Evolutionary conservation across 2,329 filamentous ascomycete species (phyloP).

Genomic region (Aspergillus pseudonomiae): DNA sequence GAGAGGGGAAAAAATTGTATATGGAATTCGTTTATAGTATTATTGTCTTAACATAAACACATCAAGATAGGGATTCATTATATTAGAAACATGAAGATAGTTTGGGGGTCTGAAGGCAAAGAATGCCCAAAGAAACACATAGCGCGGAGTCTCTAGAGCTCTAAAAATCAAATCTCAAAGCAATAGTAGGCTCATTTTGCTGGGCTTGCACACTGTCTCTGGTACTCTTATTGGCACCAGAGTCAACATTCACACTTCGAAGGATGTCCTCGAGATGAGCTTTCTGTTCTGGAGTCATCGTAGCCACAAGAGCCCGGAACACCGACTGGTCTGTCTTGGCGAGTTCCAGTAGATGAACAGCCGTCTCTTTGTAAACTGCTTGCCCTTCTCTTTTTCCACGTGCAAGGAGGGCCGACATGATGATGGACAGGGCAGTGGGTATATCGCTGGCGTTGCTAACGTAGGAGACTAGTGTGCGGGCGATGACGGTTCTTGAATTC

Average conservation of each 20-base stretch:
- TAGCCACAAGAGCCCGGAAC: conserved; percentile 74
- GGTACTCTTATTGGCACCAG: conserved; percentile 37
- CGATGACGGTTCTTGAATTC: conserved; percentile 69
- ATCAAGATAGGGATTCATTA: background rate
- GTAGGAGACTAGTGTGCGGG: conserved; percentile 76
- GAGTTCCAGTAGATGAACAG: conserved; percentile 75
- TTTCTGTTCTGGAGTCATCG: conserved; percentile 71
- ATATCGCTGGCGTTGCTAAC: conserved; percentile 51
- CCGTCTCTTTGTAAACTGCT: conserved; percentile 70
- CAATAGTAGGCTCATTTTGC: conserved; percentile 73
- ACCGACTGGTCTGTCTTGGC: conserved; percentile 71
- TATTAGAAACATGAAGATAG: background rate
- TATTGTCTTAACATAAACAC: background rate
- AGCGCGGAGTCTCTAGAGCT: background rate
- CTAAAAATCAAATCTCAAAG: conserved; percentile 91
- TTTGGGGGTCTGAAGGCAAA: background rate
- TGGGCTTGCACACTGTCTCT: conserved; percentile 49
- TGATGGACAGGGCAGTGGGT: conserved; percentile 66
- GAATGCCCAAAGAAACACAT: background rate
- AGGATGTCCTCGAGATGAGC: conserved; percentile 81
- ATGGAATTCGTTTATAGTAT: background rate
- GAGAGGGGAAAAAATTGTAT: background rate
- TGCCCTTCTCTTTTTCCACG: conserved; percentile 68
- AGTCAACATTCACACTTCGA: conserved; percentile 58
- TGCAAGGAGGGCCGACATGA: conserved; percentile 76